Percentiles rank a stretch among this genome's conserved stretches.
Evolutionary conservation across 257 asterid species (phyloP).

Genomic region (Cruciata laevipes): DNA sequence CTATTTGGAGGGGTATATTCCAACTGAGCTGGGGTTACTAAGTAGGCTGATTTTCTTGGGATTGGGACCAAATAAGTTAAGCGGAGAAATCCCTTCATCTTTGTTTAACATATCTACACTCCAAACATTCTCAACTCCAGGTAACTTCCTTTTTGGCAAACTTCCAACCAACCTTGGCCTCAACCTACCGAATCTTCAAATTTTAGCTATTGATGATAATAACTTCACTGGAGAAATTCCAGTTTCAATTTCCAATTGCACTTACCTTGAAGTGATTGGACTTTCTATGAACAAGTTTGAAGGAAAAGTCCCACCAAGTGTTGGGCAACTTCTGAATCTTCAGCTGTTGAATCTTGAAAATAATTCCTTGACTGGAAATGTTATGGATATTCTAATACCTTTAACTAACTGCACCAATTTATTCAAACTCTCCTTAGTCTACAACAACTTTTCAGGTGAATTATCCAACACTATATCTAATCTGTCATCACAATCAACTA

Average conservation of each 20-base stretch:
- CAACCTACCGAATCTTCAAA: constrained; percentile 11
- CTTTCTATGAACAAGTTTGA: constrained; percentile 18
- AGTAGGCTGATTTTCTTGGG: constrained; percentile 5
- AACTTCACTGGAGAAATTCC: no score
- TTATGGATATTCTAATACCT: background rate
- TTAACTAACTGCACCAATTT: background rate
- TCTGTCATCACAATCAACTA: constrained; percentile 15
- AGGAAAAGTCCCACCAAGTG: constrained; percentile 5
- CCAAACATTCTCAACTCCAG: background rate
- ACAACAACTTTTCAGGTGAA: background rate
- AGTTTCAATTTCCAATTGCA: background rate
- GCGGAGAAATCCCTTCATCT: constrained; percentile 5
- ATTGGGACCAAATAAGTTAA: constrained; percentile 16
- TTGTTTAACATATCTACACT: background rate
- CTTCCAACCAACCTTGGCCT: constrained; percentile 18
- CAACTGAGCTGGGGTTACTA: constrained; percentile 23
- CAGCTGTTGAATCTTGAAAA: background rate
- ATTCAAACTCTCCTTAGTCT: background rate
- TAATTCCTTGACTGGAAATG: background rate
- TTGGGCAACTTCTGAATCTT: background rate
- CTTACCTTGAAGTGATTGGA: background rate
- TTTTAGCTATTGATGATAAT: no score
- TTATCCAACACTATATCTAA: constrained; percentile 18
- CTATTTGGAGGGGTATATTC: constrained; percentile 17
- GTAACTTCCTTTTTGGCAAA: constrained; percentile 18